Conservation (phyloP, 371 early-diverging fungal genomes). For the Mortierella sp. region DNA sequence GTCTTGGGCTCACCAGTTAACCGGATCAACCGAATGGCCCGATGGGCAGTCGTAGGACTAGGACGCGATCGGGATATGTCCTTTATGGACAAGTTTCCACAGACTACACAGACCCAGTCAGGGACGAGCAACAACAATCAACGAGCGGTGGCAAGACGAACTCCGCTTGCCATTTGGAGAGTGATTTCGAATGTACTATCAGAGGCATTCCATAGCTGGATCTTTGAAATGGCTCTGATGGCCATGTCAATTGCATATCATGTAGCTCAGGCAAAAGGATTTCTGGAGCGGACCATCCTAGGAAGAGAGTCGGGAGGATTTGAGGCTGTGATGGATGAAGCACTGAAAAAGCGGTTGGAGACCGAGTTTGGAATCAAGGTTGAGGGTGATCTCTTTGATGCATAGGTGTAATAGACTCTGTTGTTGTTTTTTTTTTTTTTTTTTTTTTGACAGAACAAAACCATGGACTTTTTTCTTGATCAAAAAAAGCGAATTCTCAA, state of each 20-base stretch:
- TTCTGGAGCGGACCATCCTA: slow-evolving; percentile 50
- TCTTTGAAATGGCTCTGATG: slow-evolving; percentile 71
- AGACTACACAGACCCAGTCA: background rate
- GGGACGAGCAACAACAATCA: slow-evolving; percentile 5
- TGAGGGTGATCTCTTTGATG: slow-evolving; percentile 76
- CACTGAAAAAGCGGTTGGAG: slow-evolving; percentile 68
- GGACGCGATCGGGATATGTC: slow-evolving; percentile 28
- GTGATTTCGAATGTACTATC: slow-evolving; percentile 21
- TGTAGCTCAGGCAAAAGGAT: slow-evolving; percentile 59
- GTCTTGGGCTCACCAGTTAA: slow-evolving; percentile 88
- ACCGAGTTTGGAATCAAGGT: slow-evolving; percentile 74
- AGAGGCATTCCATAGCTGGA: slow-evolving; percentile 30
- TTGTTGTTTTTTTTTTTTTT: background rate
- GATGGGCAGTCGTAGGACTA: slow-evolving; percentile 78
- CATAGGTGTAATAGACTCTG: too few relatives aligned
- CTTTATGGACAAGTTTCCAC: background rate
- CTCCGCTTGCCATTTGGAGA: slow-evolving; percentile 28
- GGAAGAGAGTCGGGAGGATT: slow-evolving; percentile 62
- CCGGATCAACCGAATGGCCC: slow-evolving; percentile 88
- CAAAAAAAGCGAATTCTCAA: too few relatives aligned
- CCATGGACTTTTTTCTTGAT: background rate
- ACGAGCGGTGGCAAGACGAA: background rate
- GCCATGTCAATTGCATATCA: slow-evolving; percentile 71
- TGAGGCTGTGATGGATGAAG: slow-evolving; percentile 77
- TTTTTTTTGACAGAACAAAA: slow-evolving; percentile 6